Evolutionary conservation across 2,329 filamentous ascomycete species (phyloP).

Genomic region (Fusarium decemcellulare): DNA sequence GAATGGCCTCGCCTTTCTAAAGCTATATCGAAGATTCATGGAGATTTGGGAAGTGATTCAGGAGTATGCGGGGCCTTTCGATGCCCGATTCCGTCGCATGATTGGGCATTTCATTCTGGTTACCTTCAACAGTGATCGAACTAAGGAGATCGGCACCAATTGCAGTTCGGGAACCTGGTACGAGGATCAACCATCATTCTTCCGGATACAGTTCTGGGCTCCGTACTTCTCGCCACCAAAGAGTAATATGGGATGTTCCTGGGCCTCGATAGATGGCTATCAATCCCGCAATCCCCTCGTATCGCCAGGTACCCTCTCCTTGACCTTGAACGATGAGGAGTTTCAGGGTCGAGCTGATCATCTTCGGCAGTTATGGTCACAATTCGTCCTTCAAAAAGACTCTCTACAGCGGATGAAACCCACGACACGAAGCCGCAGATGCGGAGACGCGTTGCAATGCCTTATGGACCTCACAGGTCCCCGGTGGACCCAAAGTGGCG

Average conservation of each 20-base stretch:
- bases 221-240: background rate
- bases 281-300: background rate
- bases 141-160: conserved; percentile 1
- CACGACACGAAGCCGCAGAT: background rate
- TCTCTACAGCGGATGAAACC: background rate
- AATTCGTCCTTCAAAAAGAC: background rate
- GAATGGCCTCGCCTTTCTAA: background rate
- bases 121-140: background rate
- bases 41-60: background rate
- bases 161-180: background rate
- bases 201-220: conserved; percentile 1
- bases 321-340: background rate
- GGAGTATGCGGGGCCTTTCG: background rate
- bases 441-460: background rate
- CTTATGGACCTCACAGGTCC: background rate
- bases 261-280: background rate
- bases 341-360: background rate
- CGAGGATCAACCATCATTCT: background rate
- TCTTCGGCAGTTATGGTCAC: background rate
- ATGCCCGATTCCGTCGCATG: background rate
- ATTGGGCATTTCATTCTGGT: background rate
- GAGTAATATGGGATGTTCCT: background rate
- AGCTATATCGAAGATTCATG: conserved; percentile 3
- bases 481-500: background rate
- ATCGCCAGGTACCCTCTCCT: background rate